Base-by-base conservation (phyloP, 306 rosid genomes). In the Psophocarpus tetragonolobus region DNA sequence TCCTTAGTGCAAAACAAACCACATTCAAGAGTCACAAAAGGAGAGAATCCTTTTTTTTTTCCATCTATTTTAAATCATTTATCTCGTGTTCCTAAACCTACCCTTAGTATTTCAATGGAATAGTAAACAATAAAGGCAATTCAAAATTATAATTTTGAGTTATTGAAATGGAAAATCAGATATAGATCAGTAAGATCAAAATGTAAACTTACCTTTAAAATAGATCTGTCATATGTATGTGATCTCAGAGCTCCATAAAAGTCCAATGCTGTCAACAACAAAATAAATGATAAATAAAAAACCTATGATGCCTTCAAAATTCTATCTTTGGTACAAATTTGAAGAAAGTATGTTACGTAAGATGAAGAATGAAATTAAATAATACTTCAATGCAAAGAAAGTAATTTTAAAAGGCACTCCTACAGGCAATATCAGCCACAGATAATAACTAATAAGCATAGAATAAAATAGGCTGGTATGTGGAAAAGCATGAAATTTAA, bases 191-290 rank as follows among this genome's bases (percentile, higher is more conserved):
- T 18, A 74, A 17, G 56, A 41, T 80, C 82, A 33, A 57, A 47
- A 69, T 78, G 53, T 60, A 64, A 62, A 73, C 78, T 33, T n/a
- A 94, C 98, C 98, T 92, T 89, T 26, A 88, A 88, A 79, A 95
- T 87, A 53, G 97, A 88, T 47, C 68, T 63, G 81, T 95, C 98
- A 41, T 95, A 92, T 64, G 98, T 95, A 45, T 90, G 96, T 18
- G 97, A 92, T 79, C 97, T 87, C 72, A 95, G 84, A 85, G 97
- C 97, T 78, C 97, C 98, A 87, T 92, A 95, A 83, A 95, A 95
- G 87, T 95, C 98, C 88, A 95, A 85, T 35, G 98, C 98, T 94
- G 97, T 69, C 47, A 58, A 67, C 87, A 85, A 84, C 70, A 71
- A 75, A 73, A 74, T 66, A 73, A 86, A 38, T 24, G 6, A 24